Conservation (phyloP, 768 basidiomycete genomes). For the Tylopilus sp. region DNA sequence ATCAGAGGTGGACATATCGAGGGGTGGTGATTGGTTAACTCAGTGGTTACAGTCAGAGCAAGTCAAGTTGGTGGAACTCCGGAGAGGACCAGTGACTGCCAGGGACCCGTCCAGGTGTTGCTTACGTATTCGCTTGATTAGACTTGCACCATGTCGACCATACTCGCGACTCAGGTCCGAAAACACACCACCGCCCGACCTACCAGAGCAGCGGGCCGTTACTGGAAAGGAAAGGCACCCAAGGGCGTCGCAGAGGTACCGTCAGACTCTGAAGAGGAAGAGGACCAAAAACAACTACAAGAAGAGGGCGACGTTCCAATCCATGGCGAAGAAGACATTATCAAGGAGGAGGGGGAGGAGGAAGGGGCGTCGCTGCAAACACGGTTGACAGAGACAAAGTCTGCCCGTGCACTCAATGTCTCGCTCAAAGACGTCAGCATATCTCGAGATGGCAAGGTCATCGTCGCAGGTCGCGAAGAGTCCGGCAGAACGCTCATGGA, state of each 20-base stretch:
- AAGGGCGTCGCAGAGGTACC: conserved; percentile 60
- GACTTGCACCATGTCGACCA: conserved; percentile 29
- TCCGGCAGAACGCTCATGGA: conserved; percentile 70
- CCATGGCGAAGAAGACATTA: conserved; percentile 53
- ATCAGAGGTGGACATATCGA: conserved; percentile 10
- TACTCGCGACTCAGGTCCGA: conserved; percentile 38
- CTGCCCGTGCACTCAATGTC: conserved; percentile 62
- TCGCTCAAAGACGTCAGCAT: conserved; percentile 78
- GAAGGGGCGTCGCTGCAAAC: conserved; percentile 44
- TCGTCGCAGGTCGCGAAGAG: conserved; percentile 74
- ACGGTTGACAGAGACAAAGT: conserved; percentile 31
- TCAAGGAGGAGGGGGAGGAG: conserved; percentile 42
- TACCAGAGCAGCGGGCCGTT: conserved; percentile 77
- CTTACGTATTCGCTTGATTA: conserved; percentile 12
- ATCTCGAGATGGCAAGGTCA: conserved; percentile 75
- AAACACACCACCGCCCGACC: conserved; percentile 78
- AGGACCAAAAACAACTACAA: conserved; percentile 41
- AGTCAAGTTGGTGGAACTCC: too few species aligned
- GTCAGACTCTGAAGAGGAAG: conserved; percentile 66
- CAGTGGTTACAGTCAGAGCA: too few species aligned
- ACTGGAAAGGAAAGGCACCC: conserved; percentile 89
- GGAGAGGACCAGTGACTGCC: too few species aligned
- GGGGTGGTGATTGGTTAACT: neutral
- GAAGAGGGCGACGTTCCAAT: conserved; percentile 59
- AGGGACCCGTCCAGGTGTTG: neutral